Conservation (phyloP, 176 grass and related monocot species). For the Avena insularis region DNA sequence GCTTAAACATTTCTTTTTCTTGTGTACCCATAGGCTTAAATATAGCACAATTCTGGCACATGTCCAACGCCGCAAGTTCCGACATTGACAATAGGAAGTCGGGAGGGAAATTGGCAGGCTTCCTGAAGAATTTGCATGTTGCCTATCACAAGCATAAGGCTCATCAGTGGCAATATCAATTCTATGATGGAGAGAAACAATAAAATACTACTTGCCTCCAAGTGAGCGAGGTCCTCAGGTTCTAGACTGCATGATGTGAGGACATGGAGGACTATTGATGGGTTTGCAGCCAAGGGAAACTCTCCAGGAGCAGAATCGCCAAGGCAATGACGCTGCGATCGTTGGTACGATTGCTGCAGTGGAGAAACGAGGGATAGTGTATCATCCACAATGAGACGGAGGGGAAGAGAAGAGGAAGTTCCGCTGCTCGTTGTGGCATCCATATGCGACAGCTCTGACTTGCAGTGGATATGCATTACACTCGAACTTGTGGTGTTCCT, state of each 20-base stretch:
- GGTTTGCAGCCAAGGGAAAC: slow-evolving; percentile 85
- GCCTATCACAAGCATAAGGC: slow-evolving; percentile 61
- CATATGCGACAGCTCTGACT: slow-evolving; percentile 53
- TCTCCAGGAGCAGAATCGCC: slow-evolving; percentile 73
- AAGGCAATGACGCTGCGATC: slow-evolving; percentile 67
- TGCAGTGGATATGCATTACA: slow-evolving; percentile 42
- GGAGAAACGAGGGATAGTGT: slow-evolving; percentile 67
- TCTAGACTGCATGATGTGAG: slow-evolving; percentile 77
- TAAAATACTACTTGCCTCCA: slow-evolving; percentile 82
- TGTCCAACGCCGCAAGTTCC: slow-evolving; percentile 86
- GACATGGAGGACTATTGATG: slow-evolving; percentile 86
- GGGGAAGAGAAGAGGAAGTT: slow-evolving; percentile 64
- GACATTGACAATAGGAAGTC: slow-evolving; percentile 79
- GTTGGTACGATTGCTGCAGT: slow-evolving; percentile 78
- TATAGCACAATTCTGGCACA: slow-evolving; percentile 86
- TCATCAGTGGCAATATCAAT: slow-evolving; percentile 82
- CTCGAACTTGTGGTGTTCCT: slow-evolving; percentile 26
- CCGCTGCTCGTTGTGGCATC: slow-evolving; percentile 70
- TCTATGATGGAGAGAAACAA: slow-evolving; percentile 52
- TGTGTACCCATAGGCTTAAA: slow-evolving; percentile 80
- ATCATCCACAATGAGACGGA: slow-evolving; percentile 73
- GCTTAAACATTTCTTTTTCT: slow-evolving; percentile 76
- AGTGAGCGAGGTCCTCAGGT: slow-evolving; percentile 79
- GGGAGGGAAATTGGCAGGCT: slow-evolving; percentile 86
- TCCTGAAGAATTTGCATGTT: slow-evolving; percentile 88